Conservation (phyloP, 2,329 filamentous ascomycete genomes). For the Neonectria faginata region DNA sequence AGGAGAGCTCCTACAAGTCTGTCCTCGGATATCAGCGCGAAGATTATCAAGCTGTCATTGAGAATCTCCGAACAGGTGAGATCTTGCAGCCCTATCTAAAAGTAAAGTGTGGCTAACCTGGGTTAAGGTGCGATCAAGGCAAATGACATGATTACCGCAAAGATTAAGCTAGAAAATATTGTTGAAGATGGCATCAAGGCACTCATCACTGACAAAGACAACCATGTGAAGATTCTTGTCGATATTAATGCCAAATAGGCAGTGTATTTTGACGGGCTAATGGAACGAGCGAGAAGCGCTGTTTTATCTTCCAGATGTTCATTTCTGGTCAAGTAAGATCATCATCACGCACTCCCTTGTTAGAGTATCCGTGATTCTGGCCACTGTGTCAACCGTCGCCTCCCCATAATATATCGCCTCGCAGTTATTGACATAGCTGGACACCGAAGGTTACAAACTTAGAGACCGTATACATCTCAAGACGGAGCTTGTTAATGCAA, state of each 20-base stretch:
- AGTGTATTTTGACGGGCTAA: neutral
- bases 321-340: neutral
- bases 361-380: no score
- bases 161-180: conserved; percentile 65
- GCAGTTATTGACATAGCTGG: no score
- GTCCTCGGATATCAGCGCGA: conserved; percentile 40
- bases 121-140: conserved; percentile 61
- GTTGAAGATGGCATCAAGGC: conserved; percentile 68
- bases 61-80: conserved; percentile 47
- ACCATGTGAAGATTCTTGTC: conserved; percentile 72
- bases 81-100: no score
- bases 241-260: conserved; percentile 49
- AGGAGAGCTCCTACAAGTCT: conserved; percentile 43
- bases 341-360: no score
- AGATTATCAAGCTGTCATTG: conserved; percentile 69
- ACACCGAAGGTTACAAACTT: no score
- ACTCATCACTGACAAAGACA: conserved; percentile 69
- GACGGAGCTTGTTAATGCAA: no score
- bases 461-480: no score
- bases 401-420: no score
- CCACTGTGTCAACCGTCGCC: no score
- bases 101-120: conserved; percentile 18
- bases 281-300: neutral
- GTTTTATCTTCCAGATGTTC: neutral
- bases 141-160: conserved; percentile 70